Evolutionary conservation across 1,284 basidiomycete genomes (phyloP).

Genomic region (Wolfiporia cocos): DNA sequence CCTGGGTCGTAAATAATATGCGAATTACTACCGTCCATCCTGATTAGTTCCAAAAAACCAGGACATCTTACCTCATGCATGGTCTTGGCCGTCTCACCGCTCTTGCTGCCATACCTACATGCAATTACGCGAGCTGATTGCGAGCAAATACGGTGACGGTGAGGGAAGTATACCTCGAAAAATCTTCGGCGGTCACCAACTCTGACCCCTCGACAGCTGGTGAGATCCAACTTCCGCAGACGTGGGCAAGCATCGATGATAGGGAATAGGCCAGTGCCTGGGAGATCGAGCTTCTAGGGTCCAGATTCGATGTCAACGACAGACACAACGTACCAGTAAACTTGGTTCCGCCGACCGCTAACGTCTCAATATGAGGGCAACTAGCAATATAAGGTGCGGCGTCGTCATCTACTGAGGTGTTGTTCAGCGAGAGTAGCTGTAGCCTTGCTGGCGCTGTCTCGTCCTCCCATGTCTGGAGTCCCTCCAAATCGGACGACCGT

Average conservation of each 20-base stretch:
- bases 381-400: constrained; percentile 45
- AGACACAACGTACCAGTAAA: constrained; percentile 40
- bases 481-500: constrained; percentile 45
- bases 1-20: too few relatives aligned
- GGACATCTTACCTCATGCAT: too few relatives aligned
- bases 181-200: constrained; percentile 57
- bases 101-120: too few relatives aligned
- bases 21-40: too few relatives aligned
- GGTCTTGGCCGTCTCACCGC: too few relatives aligned
- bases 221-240: constrained; percentile 51
- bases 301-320: background rate
- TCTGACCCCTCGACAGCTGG: constrained; percentile 57
- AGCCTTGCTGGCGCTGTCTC: constrained; percentile 31
- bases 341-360: constrained; percentile 54
- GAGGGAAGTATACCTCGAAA: too few relatives aligned
- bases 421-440: constrained; percentile 49
- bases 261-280: constrained; percentile 48
- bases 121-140: too few relatives aligned
- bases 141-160: too few relatives aligned
- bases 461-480: constrained; percentile 33
- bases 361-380: constrained; percentile 39
- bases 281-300: too few relatives aligned
- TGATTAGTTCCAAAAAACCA: too few relatives aligned
- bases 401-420: constrained; percentile 55
- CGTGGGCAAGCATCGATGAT: constrained; percentile 52